Percentiles rank a stretch among this genome's conserved stretches.
Evolutionary conservation across 768 basidiomycete genomes (phyloP).

Genomic region (Lactarius pseudohatsudake): DNA sequence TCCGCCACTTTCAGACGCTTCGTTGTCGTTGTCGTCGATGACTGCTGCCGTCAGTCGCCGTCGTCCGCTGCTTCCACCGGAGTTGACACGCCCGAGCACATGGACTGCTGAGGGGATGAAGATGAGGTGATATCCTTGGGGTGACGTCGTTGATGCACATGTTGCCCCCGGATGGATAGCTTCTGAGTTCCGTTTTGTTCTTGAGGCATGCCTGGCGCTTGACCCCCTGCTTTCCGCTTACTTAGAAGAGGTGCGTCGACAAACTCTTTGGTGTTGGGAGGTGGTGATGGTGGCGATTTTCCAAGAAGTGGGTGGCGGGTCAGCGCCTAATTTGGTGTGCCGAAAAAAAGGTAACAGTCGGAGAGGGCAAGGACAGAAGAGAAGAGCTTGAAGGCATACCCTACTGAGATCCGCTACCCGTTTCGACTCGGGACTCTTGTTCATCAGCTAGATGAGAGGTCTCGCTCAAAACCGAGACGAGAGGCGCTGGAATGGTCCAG

Average conservation of each 20-base stretch:
- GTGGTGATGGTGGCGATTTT: slow-evolving; percentile 2
- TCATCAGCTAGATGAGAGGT: slow-evolving; percentile 18
- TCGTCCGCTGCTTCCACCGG: slow-evolving; percentile 4
- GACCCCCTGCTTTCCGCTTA: slow-evolving; percentile 3
- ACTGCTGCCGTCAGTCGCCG: background rate
- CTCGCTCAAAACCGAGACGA: slow-evolving; percentile 21
- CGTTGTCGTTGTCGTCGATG: background rate
- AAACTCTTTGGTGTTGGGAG: background rate
- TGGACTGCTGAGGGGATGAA: background rate
- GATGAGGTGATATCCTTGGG: background rate
- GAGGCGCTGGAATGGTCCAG: slow-evolving; percentile 21
- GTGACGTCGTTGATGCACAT: slow-evolving; percentile 17
- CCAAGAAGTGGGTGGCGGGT: background rate
- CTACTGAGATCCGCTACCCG: slow-evolving; percentile 28
- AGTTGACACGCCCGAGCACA: slow-evolving; percentile 5
- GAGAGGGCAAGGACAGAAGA: slow-evolving; percentile 7
- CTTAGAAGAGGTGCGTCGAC: background rate
- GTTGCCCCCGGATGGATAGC: slow-evolving; percentile 23
- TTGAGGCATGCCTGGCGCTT: background rate
- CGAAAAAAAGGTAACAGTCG: background rate
- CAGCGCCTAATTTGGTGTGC: background rate
- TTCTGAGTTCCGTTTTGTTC: slow-evolving; percentile 1
- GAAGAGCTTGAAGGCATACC: slow-evolving; percentile 23
- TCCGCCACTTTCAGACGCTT: slow-evolving; percentile 20
- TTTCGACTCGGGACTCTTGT: slow-evolving; percentile 13